Evolutionary conservation across 2,329 filamentous ascomycete genomes (phyloP), one percentile per base, ranked within the genome.

Genomic region (Fusarium beomiforme): DNA sequence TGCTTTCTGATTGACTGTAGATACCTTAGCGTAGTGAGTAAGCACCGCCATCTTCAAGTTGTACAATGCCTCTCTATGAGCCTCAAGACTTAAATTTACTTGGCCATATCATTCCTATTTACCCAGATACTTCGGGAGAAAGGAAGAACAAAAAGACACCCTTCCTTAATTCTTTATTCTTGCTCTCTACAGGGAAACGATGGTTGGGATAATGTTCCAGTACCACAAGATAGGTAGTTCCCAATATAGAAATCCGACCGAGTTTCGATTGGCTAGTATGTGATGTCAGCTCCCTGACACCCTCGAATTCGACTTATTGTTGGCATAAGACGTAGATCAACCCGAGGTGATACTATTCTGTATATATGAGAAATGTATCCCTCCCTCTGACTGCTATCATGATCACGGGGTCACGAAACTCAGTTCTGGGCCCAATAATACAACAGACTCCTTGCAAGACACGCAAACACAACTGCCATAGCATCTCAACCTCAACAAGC

Each of bases 231-330:
- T 23, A 21, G 39, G 31, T 59, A 44, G 14, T 71, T 57, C 68
- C 68, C 37, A 55, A 64, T 71, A 51, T 21, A 49, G 68, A 64
- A 55, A 50, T 64, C 11, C 21, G 19, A n/a, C 46, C 54, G n/a
- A 59, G 59, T 23, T 64, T 54, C 53, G 33, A 70, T 70, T 71
- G 67, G 68, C 17, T 34, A 62, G 24, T 23, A 33, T 34, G 33
- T 43, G 36, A 58, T 43, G n/a, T 31, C n/a, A 47, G 53, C 51
- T 39, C 26, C 26, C 26, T 55, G 36, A n/a, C 36, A n/a, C 6
- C 19, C 10, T 23, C 42, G 21, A 31, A 16, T 49, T 39, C 31
- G 36, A 33, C 41, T 42, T 55, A 26, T 13, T 16, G 21, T 17
- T 23, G 24, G 12, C 17, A 31, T 16, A 53, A 53, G 33, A 51